These are phyloP conservation scores for Magnolia kwangsiensis DNA, from an alignment of 164 flowering plant genomes.

Conservation along the genomic window DNA sequence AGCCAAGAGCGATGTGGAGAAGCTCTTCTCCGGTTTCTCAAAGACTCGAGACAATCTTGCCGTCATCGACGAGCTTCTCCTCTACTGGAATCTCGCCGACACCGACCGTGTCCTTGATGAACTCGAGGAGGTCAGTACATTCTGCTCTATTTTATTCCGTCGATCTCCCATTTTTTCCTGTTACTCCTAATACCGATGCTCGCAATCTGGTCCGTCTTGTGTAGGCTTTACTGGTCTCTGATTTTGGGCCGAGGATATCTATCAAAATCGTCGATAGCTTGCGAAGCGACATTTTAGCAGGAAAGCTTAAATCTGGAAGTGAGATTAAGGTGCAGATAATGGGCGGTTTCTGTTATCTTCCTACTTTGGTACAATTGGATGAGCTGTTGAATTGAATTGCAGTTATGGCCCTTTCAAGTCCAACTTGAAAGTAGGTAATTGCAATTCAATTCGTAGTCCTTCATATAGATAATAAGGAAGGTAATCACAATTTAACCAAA, in stretches of 20 bases:
- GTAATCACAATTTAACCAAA: neutral
- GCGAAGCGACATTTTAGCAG: constrained; percentile 75
- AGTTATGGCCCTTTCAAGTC: too few relatives aligned
- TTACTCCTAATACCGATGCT: neutral
- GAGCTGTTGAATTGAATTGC: neutral
- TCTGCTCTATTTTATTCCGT: neutral
- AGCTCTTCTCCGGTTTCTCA: constrained; percentile 81
- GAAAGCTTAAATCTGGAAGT: constrained; percentile 90
- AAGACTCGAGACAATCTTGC: constrained; percentile 89
- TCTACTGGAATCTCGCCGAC: constrained; percentile 89
- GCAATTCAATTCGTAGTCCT: neutral
- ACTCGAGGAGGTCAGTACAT: constrained; percentile 72
- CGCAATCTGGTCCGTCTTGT: neutral
- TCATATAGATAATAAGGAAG: neutral
- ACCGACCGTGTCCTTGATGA: constrained; percentile 93
- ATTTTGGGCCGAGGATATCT: constrained; percentile 91
- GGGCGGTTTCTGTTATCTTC: neutral
- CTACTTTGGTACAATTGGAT: neutral
- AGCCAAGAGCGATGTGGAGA: constrained; percentile 91
- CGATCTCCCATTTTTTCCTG: neutral
- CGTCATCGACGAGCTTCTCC: constrained; percentile 84
- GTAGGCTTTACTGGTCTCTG: constrained; percentile 85
- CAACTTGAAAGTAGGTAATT: neutral
- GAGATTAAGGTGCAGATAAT: constrained; percentile 67
- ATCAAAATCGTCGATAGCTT: constrained; percentile 86